Percentiles rank a stretch among this genome's conserved stretches.
Conservation (phyloP, 2,329 filamentous ascomycete species). For the Aquanectria penicillioides region DNA sequence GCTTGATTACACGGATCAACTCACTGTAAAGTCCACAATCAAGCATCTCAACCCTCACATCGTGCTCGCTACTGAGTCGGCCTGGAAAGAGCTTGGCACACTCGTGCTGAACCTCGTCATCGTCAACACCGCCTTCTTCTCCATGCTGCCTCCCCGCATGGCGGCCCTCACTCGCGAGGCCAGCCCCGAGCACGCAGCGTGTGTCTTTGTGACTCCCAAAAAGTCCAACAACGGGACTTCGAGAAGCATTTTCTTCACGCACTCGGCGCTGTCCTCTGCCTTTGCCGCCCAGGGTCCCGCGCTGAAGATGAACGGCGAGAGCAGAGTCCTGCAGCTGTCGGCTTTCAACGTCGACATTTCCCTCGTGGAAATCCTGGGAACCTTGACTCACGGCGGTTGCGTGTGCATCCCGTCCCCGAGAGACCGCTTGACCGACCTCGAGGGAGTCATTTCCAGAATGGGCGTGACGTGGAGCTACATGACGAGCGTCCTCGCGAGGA, state of each 20-base stretch:
- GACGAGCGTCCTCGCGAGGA: constrained; percentile 67
- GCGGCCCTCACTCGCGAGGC: constrained; percentile 45
- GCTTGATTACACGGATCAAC: constrained; percentile 56
- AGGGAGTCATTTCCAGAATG: constrained; percentile 60
- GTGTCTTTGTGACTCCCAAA: constrained; percentile 67
- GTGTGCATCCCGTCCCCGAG: constrained; percentile 66
- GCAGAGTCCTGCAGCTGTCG: constrained; percentile 66
- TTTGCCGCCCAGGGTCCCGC: constrained; percentile 61
- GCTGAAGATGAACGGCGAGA: constrained; percentile 58
- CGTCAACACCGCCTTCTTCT: constrained; percentile 54
- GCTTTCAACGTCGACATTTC: constrained; percentile 64
- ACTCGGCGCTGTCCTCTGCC: constrained; percentile 65
- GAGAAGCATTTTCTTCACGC: constrained; percentile 71
- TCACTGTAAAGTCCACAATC: constrained; percentile 54
- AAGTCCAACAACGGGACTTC: constrained; percentile 53
- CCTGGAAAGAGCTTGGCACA: constrained; percentile 51
- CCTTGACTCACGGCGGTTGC: constrained; percentile 66
- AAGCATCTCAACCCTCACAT: constrained; percentile 55
- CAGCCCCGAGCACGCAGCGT: constrained; percentile 61
- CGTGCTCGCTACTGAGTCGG: constrained; percentile 56
- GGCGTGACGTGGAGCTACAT: constrained; percentile 63
- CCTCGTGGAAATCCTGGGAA: constrained; percentile 61
- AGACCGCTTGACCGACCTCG: constrained; percentile 60
- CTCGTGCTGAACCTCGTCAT: constrained; percentile 53
- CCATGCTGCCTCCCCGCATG: constrained; percentile 45